Conservation (phyloP, 208 protist genomes). For the Novymonas esmeraldas region DNA sequence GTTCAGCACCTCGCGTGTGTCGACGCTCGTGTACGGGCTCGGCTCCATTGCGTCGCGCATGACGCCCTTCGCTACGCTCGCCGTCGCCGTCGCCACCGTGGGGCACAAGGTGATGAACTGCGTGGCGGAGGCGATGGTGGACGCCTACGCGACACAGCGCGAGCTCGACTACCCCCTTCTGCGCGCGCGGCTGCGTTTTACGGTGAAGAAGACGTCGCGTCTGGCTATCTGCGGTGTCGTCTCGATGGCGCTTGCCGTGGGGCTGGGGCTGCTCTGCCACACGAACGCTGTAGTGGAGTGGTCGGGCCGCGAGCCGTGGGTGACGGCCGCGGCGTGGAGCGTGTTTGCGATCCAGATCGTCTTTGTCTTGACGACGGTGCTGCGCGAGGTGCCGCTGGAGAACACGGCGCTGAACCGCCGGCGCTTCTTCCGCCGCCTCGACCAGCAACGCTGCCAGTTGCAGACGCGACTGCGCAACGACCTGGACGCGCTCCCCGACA, state of each 20-base stretch:
- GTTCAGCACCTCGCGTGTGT: slow-evolving; percentile 58
- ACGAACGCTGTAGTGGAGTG: slow-evolving; percentile 53
- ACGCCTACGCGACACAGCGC: slow-evolving; percentile 62
- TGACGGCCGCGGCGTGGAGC: slow-evolving; percentile 27
- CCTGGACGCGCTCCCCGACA: not conserved
- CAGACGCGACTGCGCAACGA: slow-evolving; percentile 2
- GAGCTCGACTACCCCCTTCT: slow-evolving; percentile 81
- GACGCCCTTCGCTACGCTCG: slow-evolving; percentile 68
- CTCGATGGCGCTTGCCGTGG: slow-evolving; percentile 29
- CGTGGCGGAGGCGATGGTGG: slow-evolving; percentile 75
- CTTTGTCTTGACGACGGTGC: slow-evolving; percentile 33
- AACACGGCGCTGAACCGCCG: slow-evolving; percentile 6
- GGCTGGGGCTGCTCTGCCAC: slow-evolving; percentile 42
- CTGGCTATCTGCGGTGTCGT: slow-evolving; percentile 48
- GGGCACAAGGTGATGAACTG: slow-evolving; percentile 83
- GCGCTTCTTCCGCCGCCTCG: not conserved
- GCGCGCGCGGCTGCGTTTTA: slow-evolving; percentile 54
- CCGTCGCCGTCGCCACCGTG: slow-evolving; percentile 56
- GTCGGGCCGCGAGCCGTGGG: slow-evolving; percentile 39
- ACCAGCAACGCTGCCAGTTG: not conserved
- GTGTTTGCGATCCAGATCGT: slow-evolving; percentile 19
- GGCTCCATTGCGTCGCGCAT: slow-evolving; percentile 59
- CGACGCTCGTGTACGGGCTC: slow-evolving; percentile 60
- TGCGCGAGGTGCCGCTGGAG: slow-evolving; percentile 15
- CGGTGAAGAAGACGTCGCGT: slow-evolving; percentile 50